Percentiles rank a stretch among this genome's conserved stretches.
These are phyloP conservation scores for Cyberlindnera samutprakarnensis DNA, from an alignment of 805 yeast species.

Conservation along the genomic window DNA sequence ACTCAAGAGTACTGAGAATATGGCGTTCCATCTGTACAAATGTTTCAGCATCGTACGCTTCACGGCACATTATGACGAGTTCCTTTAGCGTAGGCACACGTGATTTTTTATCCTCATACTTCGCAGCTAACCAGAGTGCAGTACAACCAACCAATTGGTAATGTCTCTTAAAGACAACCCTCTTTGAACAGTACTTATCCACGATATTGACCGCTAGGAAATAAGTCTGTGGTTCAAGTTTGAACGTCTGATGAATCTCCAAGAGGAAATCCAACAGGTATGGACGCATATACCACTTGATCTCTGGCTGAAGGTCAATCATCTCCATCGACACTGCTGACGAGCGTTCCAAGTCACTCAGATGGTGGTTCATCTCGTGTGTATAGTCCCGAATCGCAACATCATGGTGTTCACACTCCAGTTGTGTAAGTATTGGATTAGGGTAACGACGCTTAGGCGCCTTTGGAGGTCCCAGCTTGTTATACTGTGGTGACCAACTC, in stretches of 20 bases:
- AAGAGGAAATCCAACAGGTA: slow-evolving; percentile 71
- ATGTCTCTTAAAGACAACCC: slow-evolving; percentile 74
- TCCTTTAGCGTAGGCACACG: slow-evolving; percentile 61
- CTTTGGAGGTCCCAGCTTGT: slow-evolving; percentile 18
- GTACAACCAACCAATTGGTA: slow-evolving; percentile 81
- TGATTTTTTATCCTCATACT: slow-evolving; percentile 59
- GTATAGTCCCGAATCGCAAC: slow-evolving; percentile 34
- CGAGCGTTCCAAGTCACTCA: slow-evolving; percentile 30
- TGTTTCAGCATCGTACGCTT: slow-evolving; percentile 53
- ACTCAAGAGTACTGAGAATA: slow-evolving; percentile 59
- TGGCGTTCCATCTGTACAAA: slow-evolving; percentile 77
- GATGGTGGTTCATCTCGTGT: slow-evolving; percentile 32
- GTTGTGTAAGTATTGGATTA: slow-evolving; percentile 35
- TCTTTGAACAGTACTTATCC: slow-evolving; percentile 76
- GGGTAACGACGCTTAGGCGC: slow-evolving; percentile 20
- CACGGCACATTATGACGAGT: slow-evolving; percentile 57
- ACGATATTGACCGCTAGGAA: slow-evolving; percentile 62
- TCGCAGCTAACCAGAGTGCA: slow-evolving; percentile 83
- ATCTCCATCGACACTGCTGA: slow-evolving; percentile 32
- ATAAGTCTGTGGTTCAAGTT: slow-evolving; percentile 56
- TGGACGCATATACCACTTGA: slow-evolving; percentile 72
- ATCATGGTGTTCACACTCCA: slow-evolving; percentile 37
- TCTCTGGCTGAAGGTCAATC: slow-evolving; percentile 82
- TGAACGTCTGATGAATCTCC: slow-evolving; percentile 55
- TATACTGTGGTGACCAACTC: background rate